phyloP scores from a whole-genome alignment of 2,329 filamentous ascomycete genomes.

The Raffaelea albimanens region DNA sequence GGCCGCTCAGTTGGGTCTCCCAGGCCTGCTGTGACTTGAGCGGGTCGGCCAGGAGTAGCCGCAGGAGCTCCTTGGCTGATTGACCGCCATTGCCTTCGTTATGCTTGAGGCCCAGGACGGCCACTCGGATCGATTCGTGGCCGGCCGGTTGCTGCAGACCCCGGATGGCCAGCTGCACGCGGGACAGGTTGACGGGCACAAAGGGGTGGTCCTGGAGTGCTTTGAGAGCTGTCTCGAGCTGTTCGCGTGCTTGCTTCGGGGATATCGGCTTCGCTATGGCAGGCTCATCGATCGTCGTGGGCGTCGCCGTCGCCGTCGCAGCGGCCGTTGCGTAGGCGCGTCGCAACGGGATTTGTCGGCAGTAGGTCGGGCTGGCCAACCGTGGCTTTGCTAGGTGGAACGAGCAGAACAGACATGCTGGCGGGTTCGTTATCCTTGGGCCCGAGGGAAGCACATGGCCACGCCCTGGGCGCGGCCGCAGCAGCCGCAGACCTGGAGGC shows the following conservation, averaged over 20 bases:
- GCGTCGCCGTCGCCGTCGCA: neutral
- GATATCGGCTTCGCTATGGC: neutral
- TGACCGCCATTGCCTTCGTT: slow-evolving; percentile 27
- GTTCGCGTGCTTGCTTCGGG: slow-evolving; percentile 14
- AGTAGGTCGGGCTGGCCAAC: neutral
- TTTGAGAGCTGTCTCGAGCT: slow-evolving; percentile 50
- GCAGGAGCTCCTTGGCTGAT: slow-evolving; percentile 56
- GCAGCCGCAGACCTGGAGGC: slow-evolving; percentile 19
- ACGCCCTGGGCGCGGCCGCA: slow-evolving; percentile 5
- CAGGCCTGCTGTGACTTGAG: slow-evolving; percentile 52
- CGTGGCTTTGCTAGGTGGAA: slow-evolving; percentile 9
- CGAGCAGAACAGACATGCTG: slow-evolving; percentile 23
- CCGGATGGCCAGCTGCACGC: slow-evolving; percentile 61
- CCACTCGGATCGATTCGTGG: slow-evolving; percentile 48
- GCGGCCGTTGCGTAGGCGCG: slow-evolving; percentile 17
- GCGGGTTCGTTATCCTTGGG: neutral
- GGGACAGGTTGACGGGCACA: slow-evolving; percentile 56
- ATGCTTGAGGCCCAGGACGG: slow-evolving; percentile 40
- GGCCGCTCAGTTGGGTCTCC: slow-evolving; percentile 52
- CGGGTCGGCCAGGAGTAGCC: slow-evolving; percentile 62
- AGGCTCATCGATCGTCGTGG: no score
- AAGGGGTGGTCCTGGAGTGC: slow-evolving; percentile 53
- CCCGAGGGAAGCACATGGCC: neutral
- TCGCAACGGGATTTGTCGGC: slow-evolving; percentile 4
- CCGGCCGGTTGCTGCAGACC: slow-evolving; percentile 50